These are phyloP conservation scores for Termitomyces sp. DNA, from an alignment of 768 basidiomycete genomes.

Conservation along the genomic window DNA sequence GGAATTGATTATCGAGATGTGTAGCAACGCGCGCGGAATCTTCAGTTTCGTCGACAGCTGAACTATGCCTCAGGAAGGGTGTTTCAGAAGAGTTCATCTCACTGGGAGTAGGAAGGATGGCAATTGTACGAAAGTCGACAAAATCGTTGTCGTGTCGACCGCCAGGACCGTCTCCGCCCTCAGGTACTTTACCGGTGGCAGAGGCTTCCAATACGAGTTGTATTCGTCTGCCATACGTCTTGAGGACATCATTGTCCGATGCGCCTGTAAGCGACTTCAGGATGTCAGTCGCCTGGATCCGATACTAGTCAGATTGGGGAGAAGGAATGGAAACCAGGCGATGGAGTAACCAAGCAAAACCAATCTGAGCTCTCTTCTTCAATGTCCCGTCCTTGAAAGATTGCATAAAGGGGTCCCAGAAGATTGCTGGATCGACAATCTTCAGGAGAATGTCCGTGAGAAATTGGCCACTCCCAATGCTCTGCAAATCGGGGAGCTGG, in stretches of 20 bases:
- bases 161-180: background rate
- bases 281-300: background rate
- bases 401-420: background rate
- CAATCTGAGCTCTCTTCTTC: background rate
- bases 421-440: background rate
- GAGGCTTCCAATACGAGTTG: background rate
- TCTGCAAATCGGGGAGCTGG: background rate
- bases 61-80: background rate
- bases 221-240: background rate
- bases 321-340: background rate
- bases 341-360: background rate
- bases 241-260: background rate
- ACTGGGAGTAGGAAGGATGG: background rate
- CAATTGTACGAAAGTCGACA: background rate
- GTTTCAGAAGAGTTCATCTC: background rate
- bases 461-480: background rate
- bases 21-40: constrained; percentile 13
- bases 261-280: background rate
- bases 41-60: background rate
- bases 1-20: constrained; percentile 12
- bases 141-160: constrained; percentile 4
- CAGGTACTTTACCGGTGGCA: background rate
- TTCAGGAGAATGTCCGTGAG: background rate
- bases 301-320: background rate
- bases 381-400: background rate